These are phyloP conservation scores for Citrus mangshanensis DNA, from an alignment of 345 rosid species.

Conservation along the genomic window DNA sequence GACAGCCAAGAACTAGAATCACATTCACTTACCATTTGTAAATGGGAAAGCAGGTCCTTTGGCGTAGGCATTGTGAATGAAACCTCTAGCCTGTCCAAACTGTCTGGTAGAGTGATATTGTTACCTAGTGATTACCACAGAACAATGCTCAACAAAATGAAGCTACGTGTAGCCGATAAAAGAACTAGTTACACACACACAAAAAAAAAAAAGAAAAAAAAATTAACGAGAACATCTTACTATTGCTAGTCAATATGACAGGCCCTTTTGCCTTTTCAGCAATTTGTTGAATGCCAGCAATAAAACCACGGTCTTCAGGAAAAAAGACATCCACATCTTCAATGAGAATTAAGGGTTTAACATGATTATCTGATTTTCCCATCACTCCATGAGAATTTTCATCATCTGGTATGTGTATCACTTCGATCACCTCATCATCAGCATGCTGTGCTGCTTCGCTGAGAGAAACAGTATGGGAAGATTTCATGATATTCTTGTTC, in stretches of 20 bases:
- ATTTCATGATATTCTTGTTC: conserved; percentile 22
- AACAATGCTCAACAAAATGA: conserved; percentile 12
- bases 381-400: conserved; percentile 21
- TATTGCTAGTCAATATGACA: conserved; percentile 74
- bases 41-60: conserved; percentile 57
- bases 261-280: conserved; percentile 90
- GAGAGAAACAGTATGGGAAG: conserved; percentile 19
- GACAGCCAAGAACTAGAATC: conserved; percentile 14
- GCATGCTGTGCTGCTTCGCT: conserved; percentile 21
- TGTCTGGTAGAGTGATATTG: conserved; percentile 67
- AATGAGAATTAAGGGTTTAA: conserved; percentile 75
- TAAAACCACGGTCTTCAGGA: conserved; percentile 89
- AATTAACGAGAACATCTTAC: conserved; percentile 42
- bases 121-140: conserved; percentile 45
- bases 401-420: conserved; percentile 32
- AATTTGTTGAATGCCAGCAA: conserved; percentile 80
- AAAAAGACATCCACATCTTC: conserved; percentile 91
- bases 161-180: conserved; percentile 1
- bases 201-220: background rate
- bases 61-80: conserved; percentile 51
- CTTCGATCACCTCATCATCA: conserved; percentile 38
- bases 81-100: conserved; percentile 58
- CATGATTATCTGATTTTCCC: conserved; percentile 30
- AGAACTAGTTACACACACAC: background rate
- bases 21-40: conserved; percentile 39